Conservation (phyloP, 208 protist species). For the Leishmania tropica region DNA sequence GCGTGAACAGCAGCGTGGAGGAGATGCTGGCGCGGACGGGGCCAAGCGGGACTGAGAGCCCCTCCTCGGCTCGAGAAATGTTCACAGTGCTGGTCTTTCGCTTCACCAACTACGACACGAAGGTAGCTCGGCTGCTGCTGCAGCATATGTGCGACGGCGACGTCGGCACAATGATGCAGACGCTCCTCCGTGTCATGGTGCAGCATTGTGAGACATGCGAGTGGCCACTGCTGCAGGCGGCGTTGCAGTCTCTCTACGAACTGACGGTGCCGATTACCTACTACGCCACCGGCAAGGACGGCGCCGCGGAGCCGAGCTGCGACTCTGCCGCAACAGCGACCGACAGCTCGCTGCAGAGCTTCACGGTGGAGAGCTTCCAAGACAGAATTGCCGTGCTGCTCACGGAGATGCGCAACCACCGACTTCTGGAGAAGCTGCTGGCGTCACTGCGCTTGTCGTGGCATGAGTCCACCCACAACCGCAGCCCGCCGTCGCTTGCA, state of each 20-base stretch:
- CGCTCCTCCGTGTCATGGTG: constrained; percentile 55
- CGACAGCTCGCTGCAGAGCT: constrained; percentile 66
- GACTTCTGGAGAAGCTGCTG: constrained; percentile 57
- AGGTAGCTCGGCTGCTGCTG: constrained; percentile 65
- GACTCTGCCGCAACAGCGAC: background rate
- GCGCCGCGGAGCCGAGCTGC: background rate
- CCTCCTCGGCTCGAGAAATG: constrained; percentile 63
- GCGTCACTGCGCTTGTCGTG: constrained; percentile 49
- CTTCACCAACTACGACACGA: constrained; percentile 69
- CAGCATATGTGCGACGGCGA: constrained; percentile 70
- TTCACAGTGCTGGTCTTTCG: constrained; percentile 81
- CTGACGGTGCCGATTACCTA: constrained; percentile 80
- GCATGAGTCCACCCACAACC: constrained; percentile 35
- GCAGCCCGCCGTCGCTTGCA: constrained; percentile 32
- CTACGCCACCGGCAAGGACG: constrained; percentile 48
- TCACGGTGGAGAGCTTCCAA: constrained; percentile 66
- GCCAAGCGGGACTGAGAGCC: constrained; percentile 16
- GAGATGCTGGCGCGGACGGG: constrained; percentile 44
- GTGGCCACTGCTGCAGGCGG: constrained; percentile 75
- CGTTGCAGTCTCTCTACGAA: constrained; percentile 81
- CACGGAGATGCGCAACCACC: constrained; percentile 38
- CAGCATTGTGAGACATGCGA: constrained; percentile 50
- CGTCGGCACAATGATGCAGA: constrained; percentile 34
- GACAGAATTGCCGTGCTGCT: constrained; percentile 40
- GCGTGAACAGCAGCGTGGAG: constrained; percentile 81